phyloP scores from a whole-genome alignment of 257 asterid genomes.

The Salvia hispanica region DNA sequence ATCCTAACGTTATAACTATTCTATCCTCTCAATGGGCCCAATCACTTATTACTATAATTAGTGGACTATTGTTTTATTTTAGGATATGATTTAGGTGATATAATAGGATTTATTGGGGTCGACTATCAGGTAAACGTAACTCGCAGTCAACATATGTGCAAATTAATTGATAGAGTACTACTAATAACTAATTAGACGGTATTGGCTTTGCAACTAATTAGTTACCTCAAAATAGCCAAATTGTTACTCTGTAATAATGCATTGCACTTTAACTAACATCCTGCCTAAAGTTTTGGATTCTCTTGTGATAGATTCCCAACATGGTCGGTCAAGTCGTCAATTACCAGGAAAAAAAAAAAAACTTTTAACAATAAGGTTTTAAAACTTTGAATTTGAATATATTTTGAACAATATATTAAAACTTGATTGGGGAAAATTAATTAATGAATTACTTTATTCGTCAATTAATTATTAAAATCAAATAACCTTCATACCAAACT shows the following conservation, averaged over 20 bases:
- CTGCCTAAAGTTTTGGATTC: background rate
- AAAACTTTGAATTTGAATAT: too few relatives aligned
- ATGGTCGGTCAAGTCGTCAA: background rate
- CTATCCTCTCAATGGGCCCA: constrained; percentile 1
- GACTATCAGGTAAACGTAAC: background rate
- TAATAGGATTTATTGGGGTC: too few relatives aligned
- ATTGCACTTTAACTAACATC: background rate
- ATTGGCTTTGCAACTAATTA: background rate
- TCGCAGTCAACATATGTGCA: background rate
- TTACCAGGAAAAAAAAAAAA: background rate
- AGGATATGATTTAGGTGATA: background rate
- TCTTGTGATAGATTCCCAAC: background rate
- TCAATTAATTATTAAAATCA: too few relatives aligned
- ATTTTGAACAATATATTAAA: too few relatives aligned
- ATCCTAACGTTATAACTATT: constrained; percentile 25
- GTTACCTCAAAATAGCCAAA: background rate
- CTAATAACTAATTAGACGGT: background rate
- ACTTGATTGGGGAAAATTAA: too few relatives aligned
- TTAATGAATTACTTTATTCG: too few relatives aligned
- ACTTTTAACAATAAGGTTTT: too few relatives aligned
- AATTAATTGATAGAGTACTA: background rate
- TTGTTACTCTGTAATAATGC: background rate
- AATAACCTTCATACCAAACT: too few relatives aligned
- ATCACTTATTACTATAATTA: background rate
- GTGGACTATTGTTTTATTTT: background rate